These are phyloP conservation scores for Globisporangium recalcitrans DNA, from an alignment of 352 stramenopile genomes.

Conservation along the genomic window DNA sequence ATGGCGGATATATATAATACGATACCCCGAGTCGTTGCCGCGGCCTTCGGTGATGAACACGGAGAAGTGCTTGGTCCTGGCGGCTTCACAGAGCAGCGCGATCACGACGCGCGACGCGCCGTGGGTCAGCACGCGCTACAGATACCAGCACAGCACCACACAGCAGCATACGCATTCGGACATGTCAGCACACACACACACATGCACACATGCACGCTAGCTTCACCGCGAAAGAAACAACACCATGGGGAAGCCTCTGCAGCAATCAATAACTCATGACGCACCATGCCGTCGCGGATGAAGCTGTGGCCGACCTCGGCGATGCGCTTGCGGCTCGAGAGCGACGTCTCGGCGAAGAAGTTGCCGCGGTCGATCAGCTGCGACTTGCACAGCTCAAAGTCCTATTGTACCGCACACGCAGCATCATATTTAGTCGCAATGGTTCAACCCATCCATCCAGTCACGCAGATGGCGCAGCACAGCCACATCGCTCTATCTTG, in stretches of 20 bases:
- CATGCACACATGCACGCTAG: neutral
- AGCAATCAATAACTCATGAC: too few relatives aligned
- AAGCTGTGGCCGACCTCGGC: constrained; percentile 91
- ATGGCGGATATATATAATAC: neutral
- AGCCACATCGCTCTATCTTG: neutral
- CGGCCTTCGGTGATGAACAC: constrained; percentile 92
- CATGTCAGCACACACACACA: neutral
- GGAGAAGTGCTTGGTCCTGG: constrained; percentile 91
- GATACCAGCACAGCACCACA: too few relatives aligned
- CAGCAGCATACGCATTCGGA: neutral
- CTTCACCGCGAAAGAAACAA: neutral
- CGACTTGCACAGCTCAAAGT: constrained; percentile 90
- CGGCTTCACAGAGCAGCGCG: constrained; percentile 85
- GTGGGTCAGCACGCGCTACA: constrained; percentile 90
- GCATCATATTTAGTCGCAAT: neutral
- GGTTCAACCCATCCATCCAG: neutral
- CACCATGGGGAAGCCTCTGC: too few relatives aligned
- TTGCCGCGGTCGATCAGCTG: constrained; percentile 90
- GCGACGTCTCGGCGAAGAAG: constrained; percentile 90
- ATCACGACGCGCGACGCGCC: constrained; percentile 91
- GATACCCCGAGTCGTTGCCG: constrained; percentile 86
- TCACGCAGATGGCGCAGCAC: neutral
- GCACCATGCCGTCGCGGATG: constrained; percentile 90
- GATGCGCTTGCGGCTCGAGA: constrained; percentile 91
- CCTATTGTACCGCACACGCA: constrained; percentile 20